Conservation (phyloP, 768 basidiomycete genomes). For the Termitomyces sp. region DNA sequence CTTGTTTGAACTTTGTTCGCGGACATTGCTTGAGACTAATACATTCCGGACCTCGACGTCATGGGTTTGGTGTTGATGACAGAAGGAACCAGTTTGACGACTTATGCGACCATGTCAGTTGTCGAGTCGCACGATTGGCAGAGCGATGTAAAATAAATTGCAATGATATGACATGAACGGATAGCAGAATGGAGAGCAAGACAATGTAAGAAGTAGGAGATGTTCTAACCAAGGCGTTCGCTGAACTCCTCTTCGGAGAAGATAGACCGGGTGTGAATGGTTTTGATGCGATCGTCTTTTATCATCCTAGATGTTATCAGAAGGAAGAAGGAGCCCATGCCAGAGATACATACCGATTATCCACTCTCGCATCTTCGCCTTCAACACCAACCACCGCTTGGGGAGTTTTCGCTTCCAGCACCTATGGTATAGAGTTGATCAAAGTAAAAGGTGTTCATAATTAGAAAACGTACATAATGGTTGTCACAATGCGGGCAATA, state of each 20-base stretch:
- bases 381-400: constrained; percentile 83
- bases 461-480: constrained; percentile 76
- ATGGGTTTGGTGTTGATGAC: constrained; percentile 26
- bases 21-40: constrained; percentile 22
- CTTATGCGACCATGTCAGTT: constrained; percentile 26
- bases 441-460: neutral
- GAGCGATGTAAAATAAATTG: neutral
- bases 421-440: constrained; percentile 39
- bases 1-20: constrained; percentile 21
- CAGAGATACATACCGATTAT: constrained; percentile 62
- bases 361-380: constrained; percentile 86
- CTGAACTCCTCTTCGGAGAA: constrained; percentile 18
- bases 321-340: neutral
- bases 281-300: constrained; percentile 79
- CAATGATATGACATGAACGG: neutral
- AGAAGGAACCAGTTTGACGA: constrained; percentile 31
- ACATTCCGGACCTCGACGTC: constrained; percentile 29
- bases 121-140: constrained; percentile 13
- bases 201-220: neutral
- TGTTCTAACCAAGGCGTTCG: constrained; percentile 17
- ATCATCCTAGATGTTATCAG: constrained; percentile 59
- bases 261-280: constrained; percentile 42
- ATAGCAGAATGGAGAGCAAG: constrained; percentile 9
- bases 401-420: constrained; percentile 90
- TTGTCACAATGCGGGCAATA: constrained; percentile 99